phyloP scores from a whole-genome alignment of 768 basidiomycete species.

The Lactarius evosmus region DNA sequence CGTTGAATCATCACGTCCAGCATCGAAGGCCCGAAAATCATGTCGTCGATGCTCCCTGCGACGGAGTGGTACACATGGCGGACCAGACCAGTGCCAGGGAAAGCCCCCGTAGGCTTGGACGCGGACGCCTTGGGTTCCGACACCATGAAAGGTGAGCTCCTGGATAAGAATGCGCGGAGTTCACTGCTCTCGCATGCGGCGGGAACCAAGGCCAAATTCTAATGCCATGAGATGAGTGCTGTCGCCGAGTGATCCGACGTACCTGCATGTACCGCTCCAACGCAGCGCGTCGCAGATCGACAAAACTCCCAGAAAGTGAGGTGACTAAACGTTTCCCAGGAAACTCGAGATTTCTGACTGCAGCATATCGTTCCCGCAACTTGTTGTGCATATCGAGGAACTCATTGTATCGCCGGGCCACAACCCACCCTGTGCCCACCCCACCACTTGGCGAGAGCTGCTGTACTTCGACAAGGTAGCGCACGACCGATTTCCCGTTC shows the following conservation, averaged over 20 bases:
- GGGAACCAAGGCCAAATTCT: constrained; percentile 74
- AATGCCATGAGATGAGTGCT: constrained; percentile 14
- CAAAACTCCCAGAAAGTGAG: constrained; percentile 80
- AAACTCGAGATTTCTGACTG: constrained; percentile 75
- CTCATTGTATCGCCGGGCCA: constrained; percentile 92
- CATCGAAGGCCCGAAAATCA: constrained; percentile 96
- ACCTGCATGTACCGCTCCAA: constrained; percentile 93
- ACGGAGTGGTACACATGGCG: constrained; percentile 88
- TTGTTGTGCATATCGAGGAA: constrained; percentile 88
- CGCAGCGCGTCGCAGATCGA: constrained; percentile 73
- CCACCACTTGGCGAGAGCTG: constrained; percentile 78
- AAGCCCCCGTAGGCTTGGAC: constrained; percentile 45
- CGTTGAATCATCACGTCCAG: constrained; percentile 92
- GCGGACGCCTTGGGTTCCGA: constrained; percentile 39
- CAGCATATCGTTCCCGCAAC: constrained; percentile 67
- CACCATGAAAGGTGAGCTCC: constrained; percentile 79
- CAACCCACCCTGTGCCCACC: constrained; percentile 86
- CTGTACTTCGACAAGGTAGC: constrained; percentile 90
- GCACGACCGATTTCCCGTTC: constrained; percentile 84
- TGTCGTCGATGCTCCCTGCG: constrained; percentile 93
- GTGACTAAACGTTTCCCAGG: constrained; percentile 92
- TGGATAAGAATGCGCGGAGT: constrained; percentile 80
- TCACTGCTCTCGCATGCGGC: constrained; percentile 79
- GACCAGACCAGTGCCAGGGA: constrained; percentile 74
- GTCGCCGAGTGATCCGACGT: constrained; percentile 27